These are phyloP conservation scores for Penicillium thymicola DNA, from an alignment of 2,329 filamentous ascomycete genomes.

Conservation along the genomic window DNA sequence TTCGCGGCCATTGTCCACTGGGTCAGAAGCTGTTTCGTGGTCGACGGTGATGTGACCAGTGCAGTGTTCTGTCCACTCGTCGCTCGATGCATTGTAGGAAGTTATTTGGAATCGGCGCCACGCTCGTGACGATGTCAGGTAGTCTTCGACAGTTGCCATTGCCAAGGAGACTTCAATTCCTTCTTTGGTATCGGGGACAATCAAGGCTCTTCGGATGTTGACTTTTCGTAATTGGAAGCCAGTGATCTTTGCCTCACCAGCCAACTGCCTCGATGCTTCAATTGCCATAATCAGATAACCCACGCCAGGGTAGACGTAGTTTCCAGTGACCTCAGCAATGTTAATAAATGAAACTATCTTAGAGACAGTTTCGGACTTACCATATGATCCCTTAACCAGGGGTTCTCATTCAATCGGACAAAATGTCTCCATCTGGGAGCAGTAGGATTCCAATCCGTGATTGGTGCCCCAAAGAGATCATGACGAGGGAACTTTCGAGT, in stretches of 20 bases:
- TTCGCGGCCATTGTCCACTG: conserved; percentile 10
- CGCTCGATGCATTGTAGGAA: conserved; percentile 28
- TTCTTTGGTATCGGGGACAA: conserved; percentile 30
- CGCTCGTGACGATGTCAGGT: conserved; percentile 13
- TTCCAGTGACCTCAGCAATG: conserved; percentile 14
- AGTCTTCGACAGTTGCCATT: conserved; percentile 23
- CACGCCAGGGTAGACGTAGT: conserved; percentile 28
- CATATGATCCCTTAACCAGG: conserved; percentile 32
- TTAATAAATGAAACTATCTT: not conserved
- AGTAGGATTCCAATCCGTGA: conserved; percentile 28
- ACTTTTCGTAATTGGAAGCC: conserved; percentile 24
- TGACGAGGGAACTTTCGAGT: conserved; percentile 27
- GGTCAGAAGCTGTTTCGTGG: not conserved
- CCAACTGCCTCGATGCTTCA: conserved; percentile 28
- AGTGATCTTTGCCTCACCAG: conserved; percentile 5
- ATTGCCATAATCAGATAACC: conserved; percentile 32
- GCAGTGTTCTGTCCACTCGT: conserved; percentile 38
- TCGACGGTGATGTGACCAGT: conserved; percentile 31
- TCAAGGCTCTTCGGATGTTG: conserved; percentile 28
- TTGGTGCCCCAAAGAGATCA: conserved; percentile 31
- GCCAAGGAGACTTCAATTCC: conserved; percentile 31
- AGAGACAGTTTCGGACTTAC: conserved; percentile 9
- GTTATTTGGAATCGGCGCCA: conserved; percentile 33
- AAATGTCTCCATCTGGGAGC: conserved; percentile 31
- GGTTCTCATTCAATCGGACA: conserved; percentile 28